These are phyloP conservation scores for Leptodontidium sp. DNA, from an alignment of 2,329 filamentous ascomycete genomes.

Conservation along the genomic window DNA sequence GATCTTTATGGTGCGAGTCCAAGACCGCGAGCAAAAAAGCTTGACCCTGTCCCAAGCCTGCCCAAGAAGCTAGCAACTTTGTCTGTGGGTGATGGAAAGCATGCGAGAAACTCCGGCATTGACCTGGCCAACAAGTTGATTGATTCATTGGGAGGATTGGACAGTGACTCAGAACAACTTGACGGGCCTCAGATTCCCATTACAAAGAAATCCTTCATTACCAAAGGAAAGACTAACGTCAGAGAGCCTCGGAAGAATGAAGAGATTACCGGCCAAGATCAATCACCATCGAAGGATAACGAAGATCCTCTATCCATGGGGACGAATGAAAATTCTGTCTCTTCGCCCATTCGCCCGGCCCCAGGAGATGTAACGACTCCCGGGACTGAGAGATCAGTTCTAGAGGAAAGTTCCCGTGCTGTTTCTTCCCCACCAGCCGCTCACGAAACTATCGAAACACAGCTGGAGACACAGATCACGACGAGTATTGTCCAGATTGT, in stretches of 20 bases:
- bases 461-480: neutral
- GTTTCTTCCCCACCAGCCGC: neutral
- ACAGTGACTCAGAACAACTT: neutral
- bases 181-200: neutral
- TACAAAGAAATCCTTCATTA: neutral
- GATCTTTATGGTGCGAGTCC: constrained; percentile 25
- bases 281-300: neutral
- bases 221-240: neutral
- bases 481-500: neutral
- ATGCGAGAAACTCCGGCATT: constrained; percentile 6
- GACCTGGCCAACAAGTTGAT: constrained; percentile 21
- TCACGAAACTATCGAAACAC: constrained; percentile 2
- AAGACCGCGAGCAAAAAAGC: neutral
- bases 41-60: neutral
- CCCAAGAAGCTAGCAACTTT: neutral
- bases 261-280: neutral
- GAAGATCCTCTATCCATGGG: neutral
- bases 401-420: neutral
- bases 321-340: neutral
- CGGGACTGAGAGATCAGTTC: neutral
- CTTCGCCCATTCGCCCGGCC: neutral
- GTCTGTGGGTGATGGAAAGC: neutral
- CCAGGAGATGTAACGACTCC: neutral
- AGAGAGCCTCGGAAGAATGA: neutral
- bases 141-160: constrained; percentile 1